phyloP scores from a whole-genome alignment of 2,329 filamentous ascomycete species.

The Talaromyces sp. region DNA sequence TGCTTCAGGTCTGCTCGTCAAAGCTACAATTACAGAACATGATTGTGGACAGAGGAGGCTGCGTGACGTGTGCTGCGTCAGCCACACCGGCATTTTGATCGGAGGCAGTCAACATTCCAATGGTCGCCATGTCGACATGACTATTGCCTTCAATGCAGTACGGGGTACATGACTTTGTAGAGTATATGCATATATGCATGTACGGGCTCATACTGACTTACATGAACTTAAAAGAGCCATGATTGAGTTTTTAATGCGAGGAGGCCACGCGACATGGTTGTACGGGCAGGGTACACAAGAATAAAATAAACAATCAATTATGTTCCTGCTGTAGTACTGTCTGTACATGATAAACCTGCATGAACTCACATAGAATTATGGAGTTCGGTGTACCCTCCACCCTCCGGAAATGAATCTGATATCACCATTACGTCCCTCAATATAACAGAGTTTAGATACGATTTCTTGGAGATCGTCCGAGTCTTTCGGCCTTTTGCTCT shows the following conservation, averaged over 20 bases:
- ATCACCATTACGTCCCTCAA: neutral
- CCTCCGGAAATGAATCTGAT: neutral
- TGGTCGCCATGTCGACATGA: neutral
- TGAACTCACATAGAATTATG: neutral
- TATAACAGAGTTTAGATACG: neutral
- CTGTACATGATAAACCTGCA: neutral
- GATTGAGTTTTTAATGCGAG: neutral
- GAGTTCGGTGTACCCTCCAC: neutral
- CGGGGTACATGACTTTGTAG: neutral
- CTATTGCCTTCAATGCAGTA: neutral
- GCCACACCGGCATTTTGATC: neutral
- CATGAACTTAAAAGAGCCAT: neutral
- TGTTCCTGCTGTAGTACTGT: neutral
- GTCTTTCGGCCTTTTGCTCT: neutral
- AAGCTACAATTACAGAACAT: neutral
- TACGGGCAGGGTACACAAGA: neutral
- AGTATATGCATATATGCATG: neutral
- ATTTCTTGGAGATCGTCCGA: neutral
- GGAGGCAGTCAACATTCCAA: neutral
- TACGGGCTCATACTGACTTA: neutral
- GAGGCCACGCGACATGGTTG: neutral
- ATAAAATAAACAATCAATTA: neutral
- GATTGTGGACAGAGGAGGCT: neutral
- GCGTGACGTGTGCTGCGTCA: neutral
- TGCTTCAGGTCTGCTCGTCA: neutral